phyloP scores from a whole-genome alignment of 225 moss, liverwort and hornwort genomes.

The Pleurozium schreberi region DNA sequence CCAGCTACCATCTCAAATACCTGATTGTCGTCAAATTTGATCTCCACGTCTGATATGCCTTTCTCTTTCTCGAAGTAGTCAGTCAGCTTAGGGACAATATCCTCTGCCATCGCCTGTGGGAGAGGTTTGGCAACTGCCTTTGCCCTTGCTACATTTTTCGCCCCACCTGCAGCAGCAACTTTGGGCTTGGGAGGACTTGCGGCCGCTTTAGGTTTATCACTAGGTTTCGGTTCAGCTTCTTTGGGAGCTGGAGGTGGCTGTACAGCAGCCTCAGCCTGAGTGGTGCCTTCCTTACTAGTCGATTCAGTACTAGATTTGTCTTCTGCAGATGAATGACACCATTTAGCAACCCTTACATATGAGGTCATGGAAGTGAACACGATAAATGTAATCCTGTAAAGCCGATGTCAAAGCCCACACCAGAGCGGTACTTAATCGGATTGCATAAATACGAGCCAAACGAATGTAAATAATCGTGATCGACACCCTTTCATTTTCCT shows the following conservation, averaged over 20 bases:
- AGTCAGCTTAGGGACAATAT: conserved; percentile 48
- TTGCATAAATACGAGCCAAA: neutral
- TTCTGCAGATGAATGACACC: conserved; percentile 4
- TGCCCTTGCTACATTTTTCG: conserved; percentile 36
- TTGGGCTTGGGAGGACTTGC: conserved; percentile 31
- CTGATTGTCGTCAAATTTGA: conserved; percentile 79
- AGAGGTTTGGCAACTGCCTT: conserved; percentile 50
- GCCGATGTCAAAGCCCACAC: neutral
- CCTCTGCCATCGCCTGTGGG: conserved; percentile 56
- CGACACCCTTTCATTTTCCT: neutral
- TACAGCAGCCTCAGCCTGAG: neutral
- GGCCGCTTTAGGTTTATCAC: neutral
- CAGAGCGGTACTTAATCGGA: neutral
- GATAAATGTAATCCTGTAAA: conserved; percentile 30
- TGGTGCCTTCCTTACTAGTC: conserved; percentile 9
- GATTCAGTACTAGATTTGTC: conserved; percentile 11
- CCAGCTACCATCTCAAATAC: conserved; percentile 15
- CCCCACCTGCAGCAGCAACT: conserved; percentile 25
- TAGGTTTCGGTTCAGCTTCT: conserved; percentile 9
- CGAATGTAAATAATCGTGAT: neutral
- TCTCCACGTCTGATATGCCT: conserved; percentile 46
- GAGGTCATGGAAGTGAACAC: conserved; percentile 21
- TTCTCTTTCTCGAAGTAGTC: conserved; percentile 50
- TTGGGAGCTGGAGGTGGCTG: conserved; percentile 1
- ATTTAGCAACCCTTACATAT: neutral